phyloP scores from a whole-genome alignment of 108 stramenopile species.

The Fistulifera solaris region DNA sequence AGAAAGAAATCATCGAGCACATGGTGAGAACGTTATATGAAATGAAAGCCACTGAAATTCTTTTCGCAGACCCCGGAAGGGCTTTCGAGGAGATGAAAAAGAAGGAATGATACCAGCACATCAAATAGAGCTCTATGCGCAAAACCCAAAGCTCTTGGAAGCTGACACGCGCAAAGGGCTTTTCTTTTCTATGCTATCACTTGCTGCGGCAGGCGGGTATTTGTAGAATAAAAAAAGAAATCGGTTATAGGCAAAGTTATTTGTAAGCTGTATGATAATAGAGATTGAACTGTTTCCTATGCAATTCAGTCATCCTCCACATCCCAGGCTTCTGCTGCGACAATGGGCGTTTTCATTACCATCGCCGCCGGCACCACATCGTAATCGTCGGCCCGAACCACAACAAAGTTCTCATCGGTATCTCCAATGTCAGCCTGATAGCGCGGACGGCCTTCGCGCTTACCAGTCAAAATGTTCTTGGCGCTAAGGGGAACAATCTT shows the following conservation, averaged over 20 bases:
- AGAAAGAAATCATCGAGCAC: slow-evolving; percentile 33
- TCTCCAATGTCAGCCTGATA: slow-evolving; percentile 26
- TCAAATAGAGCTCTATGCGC: slow-evolving; percentile 41
- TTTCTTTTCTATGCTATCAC: slow-evolving; percentile 48
- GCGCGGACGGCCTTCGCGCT: slow-evolving; percentile 38
- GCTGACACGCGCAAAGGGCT: slow-evolving; percentile 44
- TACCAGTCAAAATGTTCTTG: slow-evolving; percentile 28
- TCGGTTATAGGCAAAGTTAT: too few species aligned
- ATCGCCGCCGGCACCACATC: slow-evolving; percentile 29
- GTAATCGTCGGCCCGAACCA: slow-evolving; percentile 15
- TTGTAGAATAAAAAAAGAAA: slow-evolving; percentile 7
- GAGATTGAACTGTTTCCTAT: too few species aligned
- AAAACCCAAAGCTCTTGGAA: slow-evolving; percentile 49
- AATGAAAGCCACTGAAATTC: slow-evolving; percentile 39
- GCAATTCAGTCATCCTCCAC: slow-evolving; percentile 18
- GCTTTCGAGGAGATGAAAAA: slow-evolving; percentile 49
- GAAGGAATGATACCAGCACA: slow-evolving; percentile 59
- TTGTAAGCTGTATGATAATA: too few species aligned
- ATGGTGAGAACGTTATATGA: slow-evolving; percentile 49
- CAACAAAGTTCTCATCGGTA: slow-evolving; percentile 17
- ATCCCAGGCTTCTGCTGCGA: slow-evolving; percentile 52
- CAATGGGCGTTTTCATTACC: slow-evolving; percentile 37
- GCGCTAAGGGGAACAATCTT: slow-evolving; percentile 28
- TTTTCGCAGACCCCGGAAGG: slow-evolving; percentile 47
- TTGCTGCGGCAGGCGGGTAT: slow-evolving; percentile 46